These are phyloP conservation scores for Styphnolobium japonicum DNA, from an alignment of 306 rosid species.

Conservation along the genomic window DNA sequence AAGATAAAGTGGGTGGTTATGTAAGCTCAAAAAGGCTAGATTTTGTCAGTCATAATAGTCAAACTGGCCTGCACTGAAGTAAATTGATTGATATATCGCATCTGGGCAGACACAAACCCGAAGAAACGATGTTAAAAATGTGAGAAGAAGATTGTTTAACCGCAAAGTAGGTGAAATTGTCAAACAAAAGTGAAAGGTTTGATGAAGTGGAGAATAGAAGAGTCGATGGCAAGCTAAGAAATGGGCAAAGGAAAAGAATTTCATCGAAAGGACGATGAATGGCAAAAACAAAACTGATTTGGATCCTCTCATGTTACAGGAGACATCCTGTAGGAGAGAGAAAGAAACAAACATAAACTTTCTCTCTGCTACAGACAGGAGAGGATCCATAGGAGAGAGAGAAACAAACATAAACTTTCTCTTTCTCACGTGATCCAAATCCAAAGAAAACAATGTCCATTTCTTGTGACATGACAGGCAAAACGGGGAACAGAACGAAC, in stretches of 20 bases:
- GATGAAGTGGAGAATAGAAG: not conserved
- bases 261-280: not conserved
- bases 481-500: not conserved
- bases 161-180: not conserved
- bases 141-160: not conserved
- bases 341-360: too few species aligned
- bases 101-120: not conserved
- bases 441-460: not conserved
- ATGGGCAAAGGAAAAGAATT: not conserved
- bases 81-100: not conserved
- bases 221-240: not conserved
- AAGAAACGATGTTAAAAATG: not conserved
- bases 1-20: not conserved
- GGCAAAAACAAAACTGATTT: not conserved
- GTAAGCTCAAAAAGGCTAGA: too few species aligned
- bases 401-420: too few species aligned
- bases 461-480: not conserved
- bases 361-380: too few species aligned
- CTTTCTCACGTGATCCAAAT: too few species aligned
- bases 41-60: not conserved
- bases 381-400: too few species aligned
- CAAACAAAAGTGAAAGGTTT: not conserved
- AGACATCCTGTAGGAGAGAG: too few species aligned
- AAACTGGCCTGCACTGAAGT: not conserved
- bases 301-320: too few species aligned